These are phyloP conservation scores for Pascua sp. DNA, from an alignment of 1,284 basidiomycete genomes.

Conservation along the genomic window DNA sequence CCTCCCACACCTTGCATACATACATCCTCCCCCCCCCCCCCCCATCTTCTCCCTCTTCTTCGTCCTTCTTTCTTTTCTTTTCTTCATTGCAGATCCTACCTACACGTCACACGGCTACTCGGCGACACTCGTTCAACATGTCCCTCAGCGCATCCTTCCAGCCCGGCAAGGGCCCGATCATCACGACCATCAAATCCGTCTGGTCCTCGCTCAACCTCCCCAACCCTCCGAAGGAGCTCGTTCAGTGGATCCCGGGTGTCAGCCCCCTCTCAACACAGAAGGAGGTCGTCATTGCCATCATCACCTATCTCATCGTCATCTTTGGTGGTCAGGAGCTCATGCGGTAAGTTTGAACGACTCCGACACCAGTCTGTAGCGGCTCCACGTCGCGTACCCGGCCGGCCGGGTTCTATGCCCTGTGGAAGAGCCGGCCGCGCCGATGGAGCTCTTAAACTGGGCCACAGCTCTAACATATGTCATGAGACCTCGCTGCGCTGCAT, in stretches of 20 bases:
- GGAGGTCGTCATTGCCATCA: conserved; percentile 67
- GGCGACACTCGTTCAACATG: conserved; percentile 2
- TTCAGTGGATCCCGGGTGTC: conserved; percentile 41
- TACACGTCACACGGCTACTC: background rate
- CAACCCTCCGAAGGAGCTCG: conserved; percentile 31
- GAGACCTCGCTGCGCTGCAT: too few relatives aligned
- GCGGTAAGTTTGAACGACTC: conserved; percentile 54
- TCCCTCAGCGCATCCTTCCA: conserved; percentile 4
- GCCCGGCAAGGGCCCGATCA: conserved; percentile 40
- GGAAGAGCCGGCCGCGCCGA: too few relatives aligned
- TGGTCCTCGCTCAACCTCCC: conserved; percentile 33
- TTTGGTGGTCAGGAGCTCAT: conserved; percentile 83
- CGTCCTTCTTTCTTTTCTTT: background rate
- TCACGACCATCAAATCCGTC: conserved; percentile 32
- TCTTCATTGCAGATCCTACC: background rate
- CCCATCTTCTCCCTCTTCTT: background rate
- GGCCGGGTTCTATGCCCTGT: too few relatives aligned
- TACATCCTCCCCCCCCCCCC: background rate
- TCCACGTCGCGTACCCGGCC: background rate
- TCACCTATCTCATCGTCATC: conserved; percentile 79
- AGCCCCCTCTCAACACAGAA: conserved; percentile 77
- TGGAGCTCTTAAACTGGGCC: too few relatives aligned
- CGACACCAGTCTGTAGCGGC: background rate
- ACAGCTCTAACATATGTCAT: too few relatives aligned
- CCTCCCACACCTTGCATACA: too few relatives aligned